Evolutionary conservation across 352 stramenopile species (phyloP), one percentile per base, ranked within the genome.

Genomic region (Phytophthora litchii): DNA sequence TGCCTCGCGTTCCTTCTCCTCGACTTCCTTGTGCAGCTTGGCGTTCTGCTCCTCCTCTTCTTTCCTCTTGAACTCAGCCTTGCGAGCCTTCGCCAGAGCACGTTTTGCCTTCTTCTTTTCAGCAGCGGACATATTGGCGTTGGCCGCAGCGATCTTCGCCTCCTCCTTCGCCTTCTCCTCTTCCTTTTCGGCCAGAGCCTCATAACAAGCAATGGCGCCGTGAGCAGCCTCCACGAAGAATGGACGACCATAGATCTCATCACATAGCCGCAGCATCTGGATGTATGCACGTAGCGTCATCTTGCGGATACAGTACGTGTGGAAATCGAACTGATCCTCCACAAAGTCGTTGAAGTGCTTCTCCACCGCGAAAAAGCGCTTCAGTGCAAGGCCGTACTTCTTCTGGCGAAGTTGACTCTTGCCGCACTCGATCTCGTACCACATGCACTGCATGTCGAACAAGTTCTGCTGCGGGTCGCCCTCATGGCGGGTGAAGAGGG

Each of bases 291-390:
- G 86, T 43, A 99, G 72, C 21, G 97, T 99, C 68, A 98, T 97
- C 83, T 99, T 99, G 61, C 97, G 92, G 62, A 99, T 91, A 64
- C 97, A 99, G 73, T 99, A 99, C 42, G 83, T 95, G 85, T 99
- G 97, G 76, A 99, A 99, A 72, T 99, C 97, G 57, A 99, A 99
- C 74, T 99, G 96, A 82, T 99, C 96, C 53, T 99, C 96, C 34
- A 96, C 71, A 41, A 99, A 98, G 74, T 99, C 96, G 54, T 96
- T 88, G 60, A 99, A 99, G 78, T 99, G 97, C 70, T 98, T 98
- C 34, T 98, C 86, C 13, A 99, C 92, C 10, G 87, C 83, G 38
- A 90, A 86, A 67, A 97, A 99, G 17, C 97, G 97, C 72, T 99
- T 98, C 25, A 99, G 70, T 23, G 92, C 94, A 36, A 85, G 83